These are phyloP conservation scores for Cystofilobasidium macerans DNA, from an alignment of 768 basidiomycete species.

Conservation along the genomic window DNA sequence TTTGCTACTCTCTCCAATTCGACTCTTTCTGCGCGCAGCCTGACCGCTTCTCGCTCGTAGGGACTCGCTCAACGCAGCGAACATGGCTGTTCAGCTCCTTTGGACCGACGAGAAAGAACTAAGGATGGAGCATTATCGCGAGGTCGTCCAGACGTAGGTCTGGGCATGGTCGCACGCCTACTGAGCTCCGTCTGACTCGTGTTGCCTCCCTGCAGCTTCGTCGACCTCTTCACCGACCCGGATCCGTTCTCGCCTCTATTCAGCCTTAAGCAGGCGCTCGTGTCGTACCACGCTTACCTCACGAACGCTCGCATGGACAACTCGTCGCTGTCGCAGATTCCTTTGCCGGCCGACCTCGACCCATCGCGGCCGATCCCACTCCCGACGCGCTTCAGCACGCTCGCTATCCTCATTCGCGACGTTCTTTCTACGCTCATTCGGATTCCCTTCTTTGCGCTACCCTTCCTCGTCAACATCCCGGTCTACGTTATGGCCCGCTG, in stretches of 20 bases:
- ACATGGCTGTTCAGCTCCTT: conserved; percentile 86
- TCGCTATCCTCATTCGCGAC: conserved; percentile 66
- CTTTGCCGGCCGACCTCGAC: conserved; percentile 72
- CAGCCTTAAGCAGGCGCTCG: conserved; percentile 55
- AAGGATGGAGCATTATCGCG: conserved; percentile 66
- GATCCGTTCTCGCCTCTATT: conserved; percentile 49
- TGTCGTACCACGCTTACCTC: conserved; percentile 79
- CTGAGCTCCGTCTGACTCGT: conserved; percentile 25
- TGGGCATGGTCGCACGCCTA: neutral
- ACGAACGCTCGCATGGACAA: conserved; percentile 73
- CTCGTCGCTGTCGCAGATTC: conserved; percentile 60
- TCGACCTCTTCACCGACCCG: conserved; percentile 71
- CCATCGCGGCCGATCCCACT: conserved; percentile 62
- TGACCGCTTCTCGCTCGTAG: conserved; percentile 40
- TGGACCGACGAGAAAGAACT: conserved; percentile 74
- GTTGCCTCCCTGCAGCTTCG: conserved; percentile 49
- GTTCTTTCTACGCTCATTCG: conserved; percentile 57
- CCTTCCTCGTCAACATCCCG: conserved; percentile 51
- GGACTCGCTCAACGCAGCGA: conserved; percentile 79
- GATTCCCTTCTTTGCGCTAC: conserved; percentile 81
- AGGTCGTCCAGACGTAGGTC: conserved; percentile 79
- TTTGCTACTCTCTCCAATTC: neutral
- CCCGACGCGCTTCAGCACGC: conserved; percentile 70
- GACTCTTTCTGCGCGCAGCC: too few relatives aligned
- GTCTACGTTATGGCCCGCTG: conserved; percentile 69